Evolutionary conservation across 2,329 filamentous ascomycete genomes (phyloP).

Genomic region (Aspergillus sojae): DNA sequence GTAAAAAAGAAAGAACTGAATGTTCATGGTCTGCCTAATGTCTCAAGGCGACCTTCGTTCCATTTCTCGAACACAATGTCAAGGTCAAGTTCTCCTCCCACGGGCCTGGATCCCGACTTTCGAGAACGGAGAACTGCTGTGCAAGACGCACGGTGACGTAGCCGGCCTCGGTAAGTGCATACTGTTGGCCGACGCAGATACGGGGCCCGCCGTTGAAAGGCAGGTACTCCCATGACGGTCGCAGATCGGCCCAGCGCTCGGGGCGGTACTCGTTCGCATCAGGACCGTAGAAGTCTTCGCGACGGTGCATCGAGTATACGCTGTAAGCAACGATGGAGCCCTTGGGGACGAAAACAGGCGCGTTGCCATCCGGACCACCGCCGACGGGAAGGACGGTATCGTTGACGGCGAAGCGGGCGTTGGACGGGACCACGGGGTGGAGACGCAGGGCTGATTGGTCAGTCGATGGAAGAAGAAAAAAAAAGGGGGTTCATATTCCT

Average conservation of each 20-base stretch:
- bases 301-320: constrained; percentile 72
- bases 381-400: constrained; percentile 49
- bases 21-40: neutral
- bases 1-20: neutral
- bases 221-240: constrained; percentile 36
- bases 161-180: constrained; percentile 40
- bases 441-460: constrained; percentile 39
- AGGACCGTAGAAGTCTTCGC: constrained; percentile 49
- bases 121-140: constrained; percentile 34
- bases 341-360: constrained; percentile 67
- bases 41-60: constrained; percentile 21
- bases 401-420: constrained; percentile 37
- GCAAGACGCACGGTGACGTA: constrained; percentile 38
- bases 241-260: constrained; percentile 48
- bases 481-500: neutral
- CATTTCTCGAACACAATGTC: constrained; percentile 28
- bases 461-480: neutral
- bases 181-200: constrained; percentile 39
- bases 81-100: constrained; percentile 30
- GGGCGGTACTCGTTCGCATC: constrained; percentile 52
- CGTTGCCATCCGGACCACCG: constrained; percentile 61
- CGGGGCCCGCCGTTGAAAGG: constrained; percentile 39
- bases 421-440: constrained; percentile 47
- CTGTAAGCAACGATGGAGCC: constrained; percentile 67
- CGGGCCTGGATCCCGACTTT: constrained; percentile 31